Base-by-base conservation (phyloP, 495 filamentous ascomycete species). In the Neurospora sp. region DNA sequence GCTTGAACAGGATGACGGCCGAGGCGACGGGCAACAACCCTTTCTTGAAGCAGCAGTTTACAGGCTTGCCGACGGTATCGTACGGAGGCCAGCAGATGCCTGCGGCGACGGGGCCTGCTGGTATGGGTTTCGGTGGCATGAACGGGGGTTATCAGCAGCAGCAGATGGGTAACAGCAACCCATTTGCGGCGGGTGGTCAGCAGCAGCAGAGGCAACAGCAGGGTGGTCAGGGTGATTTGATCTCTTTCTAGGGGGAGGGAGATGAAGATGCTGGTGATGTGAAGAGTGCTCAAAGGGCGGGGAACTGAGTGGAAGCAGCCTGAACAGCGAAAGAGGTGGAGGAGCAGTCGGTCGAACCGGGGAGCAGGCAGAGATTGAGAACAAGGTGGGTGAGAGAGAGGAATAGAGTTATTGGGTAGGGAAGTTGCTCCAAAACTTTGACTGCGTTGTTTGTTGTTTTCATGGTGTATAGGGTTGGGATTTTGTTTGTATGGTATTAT, bases 11-110 rank as follows among this genome's bases (percentile, higher is more conserved):
- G 73, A 87, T 92, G 49, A 90, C 90, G 10, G 84, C 87, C n/a
- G 92, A 92, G 39, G 86, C 87, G 44, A 95, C 93, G 5, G 95
- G 94, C 72, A 97, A 88, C 83, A 98, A 98, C 78, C 96, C 96
- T 7, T 99, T 98, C 85, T 87, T 95, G 72, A 82, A 86, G 73
- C 87, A 88, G 73, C 94, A 96, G 76, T 94, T 91, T 74, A 96
- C 93, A 0, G 93, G 93, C 10, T 87, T 92, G 82, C 94, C 94
- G 37, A 89, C 90, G 16, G 82, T 86, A 8, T 84, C 84, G 27
- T 88, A 89, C 54, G 82, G 82, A 20, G 80, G 80, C 8, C 85
- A 83, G 71, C 86, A 93, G 81, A 84, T 90, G 80, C 93, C 93
- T 35, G 90, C 92, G n/a, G 90, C 92, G 72, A 95, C 93, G 5